Evolutionary conservation across 1,284 basidiomycete species (phyloP).

Genomic region (Ganoderma resinaceum): DNA sequence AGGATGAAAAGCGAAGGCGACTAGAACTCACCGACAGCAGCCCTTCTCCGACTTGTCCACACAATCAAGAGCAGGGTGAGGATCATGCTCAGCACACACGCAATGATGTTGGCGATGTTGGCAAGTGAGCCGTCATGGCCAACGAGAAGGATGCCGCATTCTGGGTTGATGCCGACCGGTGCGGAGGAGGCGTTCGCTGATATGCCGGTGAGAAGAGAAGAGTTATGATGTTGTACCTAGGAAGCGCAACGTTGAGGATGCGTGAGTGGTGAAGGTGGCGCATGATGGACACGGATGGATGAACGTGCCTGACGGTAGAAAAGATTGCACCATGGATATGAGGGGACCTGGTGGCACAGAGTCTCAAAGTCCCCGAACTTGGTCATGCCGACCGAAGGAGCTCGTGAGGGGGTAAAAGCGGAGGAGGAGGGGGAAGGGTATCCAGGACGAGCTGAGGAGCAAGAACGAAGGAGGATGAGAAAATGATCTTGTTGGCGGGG

Average conservation of each 20-base stretch:
- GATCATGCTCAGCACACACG: constrained; percentile 66
- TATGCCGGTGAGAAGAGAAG: constrained; percentile 44
- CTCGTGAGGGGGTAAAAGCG: neutral
- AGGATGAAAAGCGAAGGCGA: constrained; percentile 7
- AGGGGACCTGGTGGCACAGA: constrained; percentile 63
- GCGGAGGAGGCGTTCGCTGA: constrained; percentile 53
- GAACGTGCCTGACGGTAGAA: constrained; percentile 64
- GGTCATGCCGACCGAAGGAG: constrained; percentile 45
- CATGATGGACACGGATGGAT: constrained; percentile 8
- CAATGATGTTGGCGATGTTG: constrained; percentile 79
- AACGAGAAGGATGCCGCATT: constrained; percentile 59
- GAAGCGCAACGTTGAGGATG: neutral
- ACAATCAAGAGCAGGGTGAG: constrained; percentile 56
- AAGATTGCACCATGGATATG: constrained; percentile 76
- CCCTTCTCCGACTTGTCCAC: constrained; percentile 52
- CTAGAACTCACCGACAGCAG: constrained; percentile 52
- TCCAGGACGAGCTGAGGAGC: constrained; percentile 10
- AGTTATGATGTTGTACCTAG: constrained; percentile 45
- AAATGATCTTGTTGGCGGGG: neutral
- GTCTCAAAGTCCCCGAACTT: constrained; percentile 67
- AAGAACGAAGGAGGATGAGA: neutral
- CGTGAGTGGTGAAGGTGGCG: constrained; percentile 3
- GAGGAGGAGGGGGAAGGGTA: neutral
- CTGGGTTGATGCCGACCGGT: constrained; percentile 64
- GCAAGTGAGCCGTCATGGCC: constrained; percentile 60